Percentiles rank a stretch among this genome's conserved stretches.
Evolutionary conservation across 2,329 filamentous ascomycete genomes (phyloP).

Genomic region (Neofusicoccum sp.): DNA sequence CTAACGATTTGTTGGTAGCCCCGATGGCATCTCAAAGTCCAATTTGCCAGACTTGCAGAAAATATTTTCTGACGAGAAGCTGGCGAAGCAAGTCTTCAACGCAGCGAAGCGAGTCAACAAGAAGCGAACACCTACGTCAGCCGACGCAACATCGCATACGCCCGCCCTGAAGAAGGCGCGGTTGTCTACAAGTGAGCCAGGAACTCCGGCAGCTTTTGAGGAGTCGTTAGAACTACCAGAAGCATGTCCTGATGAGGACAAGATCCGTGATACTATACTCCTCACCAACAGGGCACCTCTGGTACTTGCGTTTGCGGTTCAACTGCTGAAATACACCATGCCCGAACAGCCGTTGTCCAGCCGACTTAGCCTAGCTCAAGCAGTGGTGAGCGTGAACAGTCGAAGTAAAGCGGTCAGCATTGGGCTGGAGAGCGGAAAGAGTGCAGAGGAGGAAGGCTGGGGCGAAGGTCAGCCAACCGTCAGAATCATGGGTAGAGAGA

Average conservation of each 20-base stretch:
- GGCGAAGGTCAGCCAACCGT: slow-evolving; percentile 75
- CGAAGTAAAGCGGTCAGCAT: slow-evolving; percentile 74
- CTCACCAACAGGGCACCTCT: slow-evolving; percentile 81
- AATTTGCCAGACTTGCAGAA: slow-evolving; percentile 47
- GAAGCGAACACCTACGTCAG: slow-evolving; percentile 49
- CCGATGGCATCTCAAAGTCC: slow-evolving; percentile 53
- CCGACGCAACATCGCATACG: slow-evolving; percentile 33
- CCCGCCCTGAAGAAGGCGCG: slow-evolving; percentile 43
- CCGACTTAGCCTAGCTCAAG: slow-evolving; percentile 78
- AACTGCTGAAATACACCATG: slow-evolving; percentile 77
- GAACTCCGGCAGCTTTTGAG: slow-evolving; percentile 62
- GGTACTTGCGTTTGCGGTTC: slow-evolving; percentile 77
- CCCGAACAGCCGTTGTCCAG: slow-evolving; percentile 85
- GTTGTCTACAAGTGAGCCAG: slow-evolving; percentile 32
- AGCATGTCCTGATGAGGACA: slow-evolving; percentile 58
- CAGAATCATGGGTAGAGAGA: slow-evolving; percentile 70
- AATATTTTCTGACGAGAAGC: slow-evolving; percentile 55
- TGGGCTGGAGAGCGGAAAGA: slow-evolving; percentile 67
- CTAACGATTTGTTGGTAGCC: slow-evolving; percentile 30
- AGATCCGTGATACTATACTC: slow-evolving; percentile 61
- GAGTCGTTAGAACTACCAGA: slow-evolving; percentile 61
- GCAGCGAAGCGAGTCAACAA: slow-evolving; percentile 60
- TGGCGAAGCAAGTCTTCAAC: slow-evolving; percentile 59
- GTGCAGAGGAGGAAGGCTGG: slow-evolving; percentile 71
- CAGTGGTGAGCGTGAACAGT: slow-evolving; percentile 80